Evolutionary conservation across 225 moss, liverwort and hornwort species (phyloP).

Genomic region (Thuidium tamariscinum): DNA sequence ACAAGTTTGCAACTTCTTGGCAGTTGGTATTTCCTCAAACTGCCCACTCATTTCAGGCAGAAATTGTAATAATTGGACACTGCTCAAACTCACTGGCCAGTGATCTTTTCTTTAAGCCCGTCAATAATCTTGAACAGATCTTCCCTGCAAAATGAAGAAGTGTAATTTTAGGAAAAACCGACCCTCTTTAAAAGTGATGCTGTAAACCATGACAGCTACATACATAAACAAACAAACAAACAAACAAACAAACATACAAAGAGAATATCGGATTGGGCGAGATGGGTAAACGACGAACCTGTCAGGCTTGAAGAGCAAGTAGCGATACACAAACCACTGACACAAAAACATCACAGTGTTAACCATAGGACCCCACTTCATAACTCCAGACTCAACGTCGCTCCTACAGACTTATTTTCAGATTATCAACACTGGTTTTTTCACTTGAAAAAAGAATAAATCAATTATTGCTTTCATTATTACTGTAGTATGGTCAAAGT

Average conservation of each 20-base stretch:
- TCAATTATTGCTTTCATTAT: background rate
- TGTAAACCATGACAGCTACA: background rate
- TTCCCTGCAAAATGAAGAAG: constrained; percentile 19
- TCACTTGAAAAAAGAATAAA: background rate
- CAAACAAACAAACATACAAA: background rate
- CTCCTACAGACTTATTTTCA: background rate
- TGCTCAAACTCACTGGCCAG: constrained; percentile 36
- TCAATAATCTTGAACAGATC: constrained; percentile 38
- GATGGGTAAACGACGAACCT: constrained; percentile 28
- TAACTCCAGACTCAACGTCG: background rate
- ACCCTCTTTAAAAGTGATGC: background rate
- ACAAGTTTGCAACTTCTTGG: background rate
- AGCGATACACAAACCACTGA: constrained; percentile 92
- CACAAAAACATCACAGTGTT: background rate
- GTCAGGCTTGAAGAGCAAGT: constrained; percentile 99
- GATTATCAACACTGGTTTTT: background rate
- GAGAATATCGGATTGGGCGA: background rate
- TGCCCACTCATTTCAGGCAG: constrained; percentile 18
- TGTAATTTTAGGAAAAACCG: background rate
- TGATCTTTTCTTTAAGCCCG: constrained; percentile 30
- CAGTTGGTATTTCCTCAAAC: background rate
- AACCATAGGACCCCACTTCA: background rate
- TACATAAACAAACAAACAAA: too few relatives aligned
- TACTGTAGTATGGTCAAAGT: background rate
- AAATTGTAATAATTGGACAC: constrained; percentile 11